Evolutionary conservation across 2,329 filamentous ascomycete species (phyloP).

Genomic region (Penicillium sp.): DNA sequence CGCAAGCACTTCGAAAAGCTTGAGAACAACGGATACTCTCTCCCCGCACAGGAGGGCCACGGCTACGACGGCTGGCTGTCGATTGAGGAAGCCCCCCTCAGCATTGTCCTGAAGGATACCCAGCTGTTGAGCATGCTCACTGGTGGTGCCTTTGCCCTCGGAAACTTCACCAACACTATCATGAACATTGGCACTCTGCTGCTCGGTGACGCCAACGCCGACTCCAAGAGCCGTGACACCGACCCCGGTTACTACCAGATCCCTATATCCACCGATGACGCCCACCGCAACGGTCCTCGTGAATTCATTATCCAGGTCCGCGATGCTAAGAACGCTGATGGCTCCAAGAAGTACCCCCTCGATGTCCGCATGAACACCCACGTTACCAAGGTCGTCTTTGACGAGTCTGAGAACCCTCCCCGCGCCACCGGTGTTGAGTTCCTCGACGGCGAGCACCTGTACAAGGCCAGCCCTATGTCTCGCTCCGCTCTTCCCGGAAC

Average conservation of each 20-base stretch:
- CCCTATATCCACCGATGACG: slow-evolving; percentile 48
- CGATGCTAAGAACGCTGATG: slow-evolving; percentile 26
- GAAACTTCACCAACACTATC: slow-evolving; percentile 45
- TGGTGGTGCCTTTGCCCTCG: slow-evolving; percentile 56
- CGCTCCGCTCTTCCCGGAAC: slow-evolving; percentile 29
- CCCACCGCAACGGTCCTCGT: slow-evolving; percentile 36
- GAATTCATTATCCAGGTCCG: slow-evolving; percentile 41
- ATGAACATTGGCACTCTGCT: slow-evolving; percentile 50
- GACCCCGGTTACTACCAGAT: slow-evolving; percentile 58
- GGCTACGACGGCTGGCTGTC: slow-evolving; percentile 31
- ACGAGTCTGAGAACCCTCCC: slow-evolving; percentile 38
- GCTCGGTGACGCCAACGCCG: slow-evolving; percentile 55
- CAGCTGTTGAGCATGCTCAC: slow-evolving; percentile 56
- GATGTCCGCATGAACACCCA: slow-evolving; percentile 54
- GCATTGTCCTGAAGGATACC: slow-evolving; percentile 53
- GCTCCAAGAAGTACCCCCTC: slow-evolving; percentile 52
- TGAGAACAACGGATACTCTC: slow-evolving; percentile 57
- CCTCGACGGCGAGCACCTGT: slow-evolving; percentile 49
- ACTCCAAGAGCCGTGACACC: slow-evolving; percentile 48
- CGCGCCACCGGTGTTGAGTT: slow-evolving; percentile 54
- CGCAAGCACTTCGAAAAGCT: slow-evolving; percentile 56
- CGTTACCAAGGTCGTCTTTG: slow-evolving; percentile 50
- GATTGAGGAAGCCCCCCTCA: slow-evolving; percentile 40
- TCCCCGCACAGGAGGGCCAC: slow-evolving; percentile 47
- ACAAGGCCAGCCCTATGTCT: slow-evolving; percentile 48